These are phyloP conservation scores for Fonsecaea multimorphosa DNA, from an alignment of 2,329 filamentous ascomycete species.

Conservation along the genomic window DNA sequence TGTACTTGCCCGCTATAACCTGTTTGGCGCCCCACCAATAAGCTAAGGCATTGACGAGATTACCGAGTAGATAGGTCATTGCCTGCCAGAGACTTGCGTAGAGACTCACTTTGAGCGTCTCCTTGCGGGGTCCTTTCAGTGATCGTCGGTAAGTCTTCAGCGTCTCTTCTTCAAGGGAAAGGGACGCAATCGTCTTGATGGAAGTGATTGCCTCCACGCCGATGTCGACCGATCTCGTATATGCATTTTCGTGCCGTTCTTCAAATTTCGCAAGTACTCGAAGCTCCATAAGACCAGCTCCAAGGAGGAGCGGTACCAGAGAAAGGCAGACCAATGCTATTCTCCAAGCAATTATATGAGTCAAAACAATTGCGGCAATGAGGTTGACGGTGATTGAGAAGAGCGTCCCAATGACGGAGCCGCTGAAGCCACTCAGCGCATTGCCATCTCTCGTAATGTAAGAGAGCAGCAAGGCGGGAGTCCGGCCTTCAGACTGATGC, in stretches of 20 bases:
- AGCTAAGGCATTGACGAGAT: conserved; percentile 57
- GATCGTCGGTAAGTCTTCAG: conserved; percentile 54
- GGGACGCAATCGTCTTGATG: conserved; percentile 59
- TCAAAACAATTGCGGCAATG: conserved; percentile 69
- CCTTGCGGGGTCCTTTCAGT: conserved; percentile 55
- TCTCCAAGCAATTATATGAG: conserved; percentile 75
- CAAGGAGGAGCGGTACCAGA: conserved; percentile 71
- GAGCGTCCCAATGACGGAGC: conserved; percentile 33
- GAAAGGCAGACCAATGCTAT: conserved; percentile 75
- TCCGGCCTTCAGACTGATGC: conserved; percentile 71
- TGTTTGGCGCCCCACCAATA: conserved; percentile 76
- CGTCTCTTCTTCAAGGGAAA: conserved; percentile 59
- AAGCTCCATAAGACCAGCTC: conserved; percentile 57
- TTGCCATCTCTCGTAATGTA: conserved; percentile 74
- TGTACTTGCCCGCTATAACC: conserved; percentile 68
- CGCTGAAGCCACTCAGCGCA: conserved; percentile 55
- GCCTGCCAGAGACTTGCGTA: conserved; percentile 55
- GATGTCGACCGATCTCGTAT: conserved; percentile 58
- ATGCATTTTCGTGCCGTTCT: conserved; percentile 59
- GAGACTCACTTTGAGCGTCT: conserved; percentile 56
- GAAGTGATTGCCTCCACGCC: conserved; percentile 59
- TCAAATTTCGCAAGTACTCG: conserved; percentile 64
- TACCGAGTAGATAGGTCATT: conserved; percentile 49
- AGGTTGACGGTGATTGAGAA: conserved; percentile 62
- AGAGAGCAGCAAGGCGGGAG: conserved; percentile 66